Evolutionary conservation across 345 rosid species (phyloP).

Genomic region (Sonneratia alba): DNA sequence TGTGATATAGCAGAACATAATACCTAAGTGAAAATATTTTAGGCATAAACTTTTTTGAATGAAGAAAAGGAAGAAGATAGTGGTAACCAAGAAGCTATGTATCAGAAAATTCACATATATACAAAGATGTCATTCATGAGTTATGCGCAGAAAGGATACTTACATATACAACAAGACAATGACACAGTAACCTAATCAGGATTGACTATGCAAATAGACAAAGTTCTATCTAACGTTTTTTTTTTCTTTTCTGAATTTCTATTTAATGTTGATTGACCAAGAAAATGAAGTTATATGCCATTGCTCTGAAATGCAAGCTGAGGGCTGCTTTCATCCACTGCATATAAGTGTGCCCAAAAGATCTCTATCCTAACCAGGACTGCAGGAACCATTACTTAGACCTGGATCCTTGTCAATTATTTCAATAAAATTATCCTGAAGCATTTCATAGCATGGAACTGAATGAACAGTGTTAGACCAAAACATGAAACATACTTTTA

Average conservation of each 20-base stretch:
- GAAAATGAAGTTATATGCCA: background rate
- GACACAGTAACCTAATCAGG: background rate
- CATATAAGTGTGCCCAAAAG: background rate
- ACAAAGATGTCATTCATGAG: background rate
- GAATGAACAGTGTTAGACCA: background rate
- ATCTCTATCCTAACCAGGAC: background rate
- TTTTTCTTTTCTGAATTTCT: background rate
- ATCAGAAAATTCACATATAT: background rate
- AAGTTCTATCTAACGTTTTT: background rate
- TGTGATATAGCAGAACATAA: background rate
- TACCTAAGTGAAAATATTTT: background rate
- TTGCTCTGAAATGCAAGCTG: background rate
- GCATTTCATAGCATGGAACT: background rate
- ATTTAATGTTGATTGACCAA: background rate
- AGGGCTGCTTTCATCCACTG: background rate
- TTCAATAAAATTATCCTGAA: background rate
- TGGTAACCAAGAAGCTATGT: background rate
- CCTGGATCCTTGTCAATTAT: background rate
- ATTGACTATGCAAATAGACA: background rate
- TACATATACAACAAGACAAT: background rate
- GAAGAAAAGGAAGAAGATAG: background rate
- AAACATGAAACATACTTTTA: conserved; percentile 44
- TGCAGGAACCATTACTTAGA: background rate
- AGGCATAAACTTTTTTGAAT: background rate
- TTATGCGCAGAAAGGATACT: background rate